A percentile compares a stretch with the other conserved stretches of the same genome.
Evolutionary conservation across 2,329 filamentous ascomycete genomes (phyloP).

Genomic region (Penicillium sp.): DNA sequence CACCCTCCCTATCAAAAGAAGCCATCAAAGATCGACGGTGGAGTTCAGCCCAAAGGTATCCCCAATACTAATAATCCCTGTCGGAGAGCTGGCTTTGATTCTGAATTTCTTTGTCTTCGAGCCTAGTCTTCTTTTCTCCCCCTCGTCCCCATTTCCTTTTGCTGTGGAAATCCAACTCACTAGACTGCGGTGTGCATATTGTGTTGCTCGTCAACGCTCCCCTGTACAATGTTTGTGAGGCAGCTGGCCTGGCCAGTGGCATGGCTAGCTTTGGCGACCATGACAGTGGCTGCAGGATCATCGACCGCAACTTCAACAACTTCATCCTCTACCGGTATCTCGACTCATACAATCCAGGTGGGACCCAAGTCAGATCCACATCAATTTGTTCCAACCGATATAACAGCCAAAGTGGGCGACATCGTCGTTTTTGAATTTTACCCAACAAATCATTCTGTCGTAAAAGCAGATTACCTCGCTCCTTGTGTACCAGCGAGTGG

Average conservation of each 20-base stretch:
- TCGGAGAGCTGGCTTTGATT: not conserved
- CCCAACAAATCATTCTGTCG: conserved; percentile 63
- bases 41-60: not conserved
- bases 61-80: not conserved
- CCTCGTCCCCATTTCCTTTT: not conserved
- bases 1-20: not conserved
- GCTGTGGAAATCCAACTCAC: not conserved
- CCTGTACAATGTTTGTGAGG: conserved; percentile 2
- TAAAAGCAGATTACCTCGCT: conserved; percentile 55
- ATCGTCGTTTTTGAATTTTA: conserved; percentile 58
- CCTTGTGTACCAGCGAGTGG: conserved; percentile 58
- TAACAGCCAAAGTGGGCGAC: conserved; percentile 32
- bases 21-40: not conserved
- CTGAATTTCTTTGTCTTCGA: conserved; percentile 2
- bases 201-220: not conserved
- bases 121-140: not conserved
- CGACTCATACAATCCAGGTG: conserved; percentile 35
- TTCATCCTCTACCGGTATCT: conserved; percentile 16
- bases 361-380: conserved; percentile 31
- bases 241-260: conserved; percentile 1
- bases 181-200: not conserved
- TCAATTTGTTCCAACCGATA: conserved; percentile 27
- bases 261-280: conserved; percentile 1
- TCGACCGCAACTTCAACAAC: not conserved
- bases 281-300: not conserved